Evolutionary conservation across 2,329 filamentous ascomycete species (phyloP).

Genomic region (Ceratocystis papillata): DNA sequence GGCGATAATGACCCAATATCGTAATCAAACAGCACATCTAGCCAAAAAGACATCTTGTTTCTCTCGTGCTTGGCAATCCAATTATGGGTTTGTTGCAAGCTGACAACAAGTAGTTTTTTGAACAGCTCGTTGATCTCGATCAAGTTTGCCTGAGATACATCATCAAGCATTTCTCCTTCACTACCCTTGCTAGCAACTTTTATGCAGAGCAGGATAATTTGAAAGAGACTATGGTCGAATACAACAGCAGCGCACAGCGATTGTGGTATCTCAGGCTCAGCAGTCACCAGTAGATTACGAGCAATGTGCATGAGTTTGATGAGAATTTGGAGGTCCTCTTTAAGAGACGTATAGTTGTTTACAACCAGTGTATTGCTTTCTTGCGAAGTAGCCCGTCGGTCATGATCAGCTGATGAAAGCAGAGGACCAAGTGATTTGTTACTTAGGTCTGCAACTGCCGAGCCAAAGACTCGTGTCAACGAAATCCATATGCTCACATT

Average conservation of each 20-base stretch:
- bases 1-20: slow-evolving; percentile 32
- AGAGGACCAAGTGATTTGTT: slow-evolving; percentile 48
- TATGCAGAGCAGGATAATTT: slow-evolving; percentile 54
- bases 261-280: slow-evolving; percentile 54
- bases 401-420: slow-evolving; percentile 43
- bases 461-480: slow-evolving; percentile 50
- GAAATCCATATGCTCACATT: slow-evolving; percentile 58
- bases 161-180: slow-evolving; percentile 52
- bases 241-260: slow-evolving; percentile 54
- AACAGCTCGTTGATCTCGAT: slow-evolving; percentile 55
- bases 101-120: slow-evolving; percentile 56
- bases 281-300: slow-evolving; percentile 52
- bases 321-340: slow-evolving; percentile 51
- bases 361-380: slow-evolving; percentile 54
- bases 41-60: slow-evolving; percentile 62
- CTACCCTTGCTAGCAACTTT: slow-evolving; percentile 59
- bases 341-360: slow-evolving; percentile 49
- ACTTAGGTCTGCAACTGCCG: slow-evolving; percentile 50
- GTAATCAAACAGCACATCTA: slow-evolving; percentile 53
- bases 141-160: slow-evolving; percentile 45
- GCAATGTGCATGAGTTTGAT: slow-evolving; percentile 59
- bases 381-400: slow-evolving; percentile 47
- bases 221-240: slow-evolving; percentile 56
- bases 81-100: slow-evolving; percentile 56
- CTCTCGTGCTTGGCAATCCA: slow-evolving; percentile 59